Conservation (phyloP, 177 flowering plant genomes). For the Vitis hybrid region DNA sequence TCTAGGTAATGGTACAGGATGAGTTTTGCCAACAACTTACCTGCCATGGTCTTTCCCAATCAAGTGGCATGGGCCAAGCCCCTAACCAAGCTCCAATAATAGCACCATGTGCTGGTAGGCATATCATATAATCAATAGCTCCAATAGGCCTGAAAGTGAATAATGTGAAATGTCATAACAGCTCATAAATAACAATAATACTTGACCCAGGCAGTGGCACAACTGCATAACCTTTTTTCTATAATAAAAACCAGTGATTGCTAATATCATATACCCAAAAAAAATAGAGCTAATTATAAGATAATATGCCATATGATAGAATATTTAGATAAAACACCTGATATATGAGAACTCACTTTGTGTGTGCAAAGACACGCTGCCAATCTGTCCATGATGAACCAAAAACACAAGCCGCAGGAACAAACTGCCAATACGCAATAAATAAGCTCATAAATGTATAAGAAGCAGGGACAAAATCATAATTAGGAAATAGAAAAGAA, state of each 20-base stretch:
- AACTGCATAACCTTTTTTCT: background rate
- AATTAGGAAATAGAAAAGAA: background rate
- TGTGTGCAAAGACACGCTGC: constrained; percentile 70
- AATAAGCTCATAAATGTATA: background rate
- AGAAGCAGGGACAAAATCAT: background rate
- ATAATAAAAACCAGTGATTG: background rate
- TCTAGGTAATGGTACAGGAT: too few species aligned
- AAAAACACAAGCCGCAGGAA: constrained; percentile 78
- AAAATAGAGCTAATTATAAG: background rate
- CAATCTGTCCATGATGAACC: constrained; percentile 86
- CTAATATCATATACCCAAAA: background rate
- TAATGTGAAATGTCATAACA: background rate
- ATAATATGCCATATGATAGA: background rate
- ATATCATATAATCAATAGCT: constrained; percentile 62
- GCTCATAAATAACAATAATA: background rate
- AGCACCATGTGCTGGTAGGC: constrained; percentile 88
- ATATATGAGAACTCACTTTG: constrained; percentile 48
- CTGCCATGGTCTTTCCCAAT: constrained; percentile 99
- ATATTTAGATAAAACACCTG: background rate
- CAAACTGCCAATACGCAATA: constrained; percentile 46
- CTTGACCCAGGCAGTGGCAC: background rate
- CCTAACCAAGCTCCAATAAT: constrained; percentile 96
- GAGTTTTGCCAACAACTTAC: constrained; percentile 25
- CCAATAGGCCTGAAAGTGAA: constrained; percentile 51
- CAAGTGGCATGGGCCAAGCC: constrained; percentile 99